Conservation (phyloP, 1,284 basidiomycete species). For the Fistulinella cinereoalba region DNA sequence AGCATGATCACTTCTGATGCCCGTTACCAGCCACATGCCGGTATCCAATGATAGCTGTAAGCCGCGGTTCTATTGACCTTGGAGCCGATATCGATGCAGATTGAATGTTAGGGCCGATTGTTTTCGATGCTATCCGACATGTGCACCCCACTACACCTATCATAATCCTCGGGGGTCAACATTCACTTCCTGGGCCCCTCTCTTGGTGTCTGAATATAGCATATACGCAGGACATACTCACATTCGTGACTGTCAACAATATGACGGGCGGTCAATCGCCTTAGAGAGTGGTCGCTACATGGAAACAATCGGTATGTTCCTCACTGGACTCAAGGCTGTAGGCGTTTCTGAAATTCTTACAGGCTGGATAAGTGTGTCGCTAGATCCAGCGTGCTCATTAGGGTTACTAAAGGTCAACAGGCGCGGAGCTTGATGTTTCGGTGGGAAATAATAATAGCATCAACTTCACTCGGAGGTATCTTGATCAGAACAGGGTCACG, state of each 20-base stretch:
- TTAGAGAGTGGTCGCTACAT: constrained; percentile 84
- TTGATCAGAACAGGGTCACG: constrained; percentile 72
- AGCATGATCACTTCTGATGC: background rate
- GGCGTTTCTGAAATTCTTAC: background rate
- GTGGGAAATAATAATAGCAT: constrained; percentile 46
- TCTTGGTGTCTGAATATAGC: background rate
- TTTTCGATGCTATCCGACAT: constrained; percentile 72
- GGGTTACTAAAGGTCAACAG: constrained; percentile 29
- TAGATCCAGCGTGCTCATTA: background rate
- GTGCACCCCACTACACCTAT: constrained; percentile 75
- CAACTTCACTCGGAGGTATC: constrained; percentile 65
- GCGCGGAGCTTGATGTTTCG: constrained; percentile 47
- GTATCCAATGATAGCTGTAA: constrained; percentile 59
- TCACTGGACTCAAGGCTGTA: background rate
- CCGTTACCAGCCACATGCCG: constrained; percentile 61
- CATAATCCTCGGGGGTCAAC: constrained; percentile 68
- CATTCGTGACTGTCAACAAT: constrained; percentile 71
- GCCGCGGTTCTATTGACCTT: constrained; percentile 4
- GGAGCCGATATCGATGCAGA: background rate
- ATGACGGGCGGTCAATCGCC: constrained; percentile 62
- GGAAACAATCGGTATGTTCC: constrained; percentile 71
- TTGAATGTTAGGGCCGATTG: constrained; percentile 51
- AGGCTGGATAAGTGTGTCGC: constrained; percentile 36
- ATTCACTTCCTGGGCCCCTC: background rate
- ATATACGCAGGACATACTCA: constrained; percentile 59